Percentiles rank a stretch among this genome's conserved stretches.
phyloP scores from a whole-genome alignment of 352 stramenopile genomes.

The Globisporangium heterothallicum region DNA sequence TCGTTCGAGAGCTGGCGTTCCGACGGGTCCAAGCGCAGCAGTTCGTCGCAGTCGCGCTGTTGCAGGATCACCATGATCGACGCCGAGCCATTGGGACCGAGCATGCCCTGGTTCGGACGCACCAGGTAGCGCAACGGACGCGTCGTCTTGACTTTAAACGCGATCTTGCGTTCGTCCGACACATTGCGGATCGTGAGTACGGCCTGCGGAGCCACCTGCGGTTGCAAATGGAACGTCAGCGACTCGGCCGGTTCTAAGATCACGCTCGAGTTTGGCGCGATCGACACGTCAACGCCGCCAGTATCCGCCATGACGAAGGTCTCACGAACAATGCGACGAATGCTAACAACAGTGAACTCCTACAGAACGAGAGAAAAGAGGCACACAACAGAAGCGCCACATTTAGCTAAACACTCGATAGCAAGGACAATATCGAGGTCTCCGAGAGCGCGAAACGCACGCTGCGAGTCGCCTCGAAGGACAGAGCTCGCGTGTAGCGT shows the following conservation, averaged over 20 bases:
- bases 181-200: conserved; percentile 83
- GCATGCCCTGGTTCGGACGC: conserved; percentile 82
- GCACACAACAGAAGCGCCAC: too few species aligned
- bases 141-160: conserved; percentile 89
- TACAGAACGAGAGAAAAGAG: too few species aligned
- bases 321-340: too few species aligned
- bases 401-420: too few species aligned
- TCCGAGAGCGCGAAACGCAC: too few species aligned
- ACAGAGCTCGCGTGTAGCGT: background rate
- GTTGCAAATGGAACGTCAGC: conserved; percentile 65
- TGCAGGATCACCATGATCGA: conserved; percentile 87
- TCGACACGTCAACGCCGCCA: conserved; percentile 41
- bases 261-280: conserved; percentile 71
- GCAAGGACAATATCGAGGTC: too few species aligned
- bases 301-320: conserved; percentile 38
- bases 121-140: conserved; percentile 86
- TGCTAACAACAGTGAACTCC: too few species aligned
- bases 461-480: background rate
- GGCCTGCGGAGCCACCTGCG: conserved; percentile 62
- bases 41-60: conserved; percentile 86
- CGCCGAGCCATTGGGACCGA: conserved; percentile 66
- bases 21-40: conserved; percentile 64
- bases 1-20: conserved; percentile 84
- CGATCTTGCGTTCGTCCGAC: conserved; percentile 74
- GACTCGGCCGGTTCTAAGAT: conserved; percentile 79